phyloP scores from a whole-genome alignment of 257 asterid species.

The Solanum sejunctum region DNA sequence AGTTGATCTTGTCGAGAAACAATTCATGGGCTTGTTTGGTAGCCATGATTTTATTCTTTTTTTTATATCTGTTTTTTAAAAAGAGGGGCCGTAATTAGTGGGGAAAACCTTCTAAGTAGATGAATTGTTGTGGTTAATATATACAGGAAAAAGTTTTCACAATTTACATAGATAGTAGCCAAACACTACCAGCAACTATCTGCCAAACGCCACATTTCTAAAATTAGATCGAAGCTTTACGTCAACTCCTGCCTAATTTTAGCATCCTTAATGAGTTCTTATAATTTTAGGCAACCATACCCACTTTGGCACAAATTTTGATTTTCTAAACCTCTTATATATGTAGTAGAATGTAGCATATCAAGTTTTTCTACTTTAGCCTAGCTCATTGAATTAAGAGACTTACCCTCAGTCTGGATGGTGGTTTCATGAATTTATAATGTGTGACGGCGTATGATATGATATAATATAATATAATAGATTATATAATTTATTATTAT shows the following conservation, averaged over 20 bases:
- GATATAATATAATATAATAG: too few relatives aligned
- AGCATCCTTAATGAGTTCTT: neutral
- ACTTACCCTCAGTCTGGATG: too few relatives aligned
- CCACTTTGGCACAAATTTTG: neutral
- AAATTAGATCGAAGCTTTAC: neutral
- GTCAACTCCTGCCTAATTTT: neutral
- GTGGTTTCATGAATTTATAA: too few relatives aligned
- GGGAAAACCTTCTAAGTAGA: neutral
- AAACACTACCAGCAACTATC: too few relatives aligned
- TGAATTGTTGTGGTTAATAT: neutral
- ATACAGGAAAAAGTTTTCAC: too few relatives aligned
- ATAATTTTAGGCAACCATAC: neutral
- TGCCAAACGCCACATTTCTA: too few relatives aligned
- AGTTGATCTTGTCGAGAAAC: too few relatives aligned
- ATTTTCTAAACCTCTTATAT: neutral
- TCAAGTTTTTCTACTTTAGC: neutral
- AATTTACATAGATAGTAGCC: too few relatives aligned
- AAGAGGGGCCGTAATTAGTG: neutral
- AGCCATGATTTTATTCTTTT: too few relatives aligned
- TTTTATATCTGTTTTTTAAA: neutral
- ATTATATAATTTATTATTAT: too few relatives aligned
- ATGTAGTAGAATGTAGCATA: neutral
- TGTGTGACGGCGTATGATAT: fast-evolving
- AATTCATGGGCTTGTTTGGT: too few relatives aligned
- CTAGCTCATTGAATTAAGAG: too few relatives aligned